phyloP scores from a whole-genome alignment of 179 eudicot genomes.

The Camellia oleifera region DNA sequence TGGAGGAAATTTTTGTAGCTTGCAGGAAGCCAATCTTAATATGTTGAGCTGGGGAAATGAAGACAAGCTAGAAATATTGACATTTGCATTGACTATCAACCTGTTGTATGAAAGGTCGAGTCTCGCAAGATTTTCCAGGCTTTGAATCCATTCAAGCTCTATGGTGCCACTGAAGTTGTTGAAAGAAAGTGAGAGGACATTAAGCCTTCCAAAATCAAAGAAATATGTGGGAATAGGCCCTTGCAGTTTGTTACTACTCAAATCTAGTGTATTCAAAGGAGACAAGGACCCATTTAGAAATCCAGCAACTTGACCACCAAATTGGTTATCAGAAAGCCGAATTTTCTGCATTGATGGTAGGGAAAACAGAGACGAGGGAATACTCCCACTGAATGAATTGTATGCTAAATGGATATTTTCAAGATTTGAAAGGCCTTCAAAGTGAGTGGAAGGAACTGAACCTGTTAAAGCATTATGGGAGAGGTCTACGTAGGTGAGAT shows the following conservation, averaged over 20 bases:
- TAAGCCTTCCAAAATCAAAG: slow-evolving; percentile 34
- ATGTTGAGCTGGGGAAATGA: slow-evolving; percentile 29
- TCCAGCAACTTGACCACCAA: slow-evolving; percentile 30
- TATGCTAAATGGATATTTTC: slow-evolving; percentile 19
- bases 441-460: slow-evolving; percentile 23
- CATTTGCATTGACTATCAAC: slow-evolving; percentile 23
- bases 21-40: slow-evolving; percentile 38
- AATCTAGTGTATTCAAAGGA: slow-evolving; percentile 38
- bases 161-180: slow-evolving; percentile 48
- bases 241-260: slow-evolving; percentile 39
- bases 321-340: slow-evolving; percentile 31
- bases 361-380: slow-evolving; percentile 40
- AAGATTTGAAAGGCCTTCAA: slow-evolving; percentile 40
- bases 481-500: slow-evolving; percentile 32
- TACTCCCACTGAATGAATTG: slow-evolving; percentile 39
- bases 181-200: slow-evolving; percentile 34
- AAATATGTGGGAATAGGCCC: slow-evolving; percentile 42
- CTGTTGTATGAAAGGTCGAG: slow-evolving; percentile 36
- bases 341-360: slow-evolving; percentile 34
- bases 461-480: slow-evolving; percentile 33
- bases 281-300: slow-evolving; percentile 13
- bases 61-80: background rate
- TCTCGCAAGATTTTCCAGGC: slow-evolving; percentile 29
- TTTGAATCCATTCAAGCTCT: slow-evolving; percentile 28
- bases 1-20: slow-evolving; percentile 30